These are phyloP conservation scores for Leccinum subfulvum DNA, from an alignment of 1,284 basidiomycete species.

Conservation along the genomic window DNA sequence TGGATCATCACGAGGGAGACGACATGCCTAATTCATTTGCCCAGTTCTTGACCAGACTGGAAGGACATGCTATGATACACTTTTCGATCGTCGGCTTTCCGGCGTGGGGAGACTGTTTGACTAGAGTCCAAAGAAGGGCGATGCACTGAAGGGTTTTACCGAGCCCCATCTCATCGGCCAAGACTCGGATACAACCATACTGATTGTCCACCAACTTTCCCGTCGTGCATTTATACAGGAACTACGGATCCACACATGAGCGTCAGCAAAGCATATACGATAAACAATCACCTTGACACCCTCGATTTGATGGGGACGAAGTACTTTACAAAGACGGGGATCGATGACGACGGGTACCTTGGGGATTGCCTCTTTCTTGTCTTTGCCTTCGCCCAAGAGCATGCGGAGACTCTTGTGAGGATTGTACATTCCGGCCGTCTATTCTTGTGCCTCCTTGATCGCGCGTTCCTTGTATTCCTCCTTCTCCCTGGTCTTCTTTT, in stretches of 20 bases:
- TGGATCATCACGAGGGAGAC: conserved; percentile 1
- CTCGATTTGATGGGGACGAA: conserved; percentile 97
- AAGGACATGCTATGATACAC: conserved; percentile 96
- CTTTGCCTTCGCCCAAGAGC: conserved; percentile 76
- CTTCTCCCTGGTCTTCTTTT: conserved; percentile 66
- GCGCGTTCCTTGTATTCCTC: conserved; percentile 67
- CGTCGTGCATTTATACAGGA: conserved; percentile 92
- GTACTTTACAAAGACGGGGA: conserved; percentile 80
- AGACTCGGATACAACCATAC: conserved; percentile 96
- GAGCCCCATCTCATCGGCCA: conserved; percentile 99
- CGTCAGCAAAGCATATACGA: not conserved
- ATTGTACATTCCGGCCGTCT: conserved; percentile 71
- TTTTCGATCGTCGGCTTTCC: conserved; percentile 90
- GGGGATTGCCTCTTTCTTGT: conserved; percentile 62
- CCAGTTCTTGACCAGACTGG: conserved; percentile 97
- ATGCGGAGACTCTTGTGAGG: conserved; percentile 90
- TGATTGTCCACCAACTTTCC: conserved; percentile 91
- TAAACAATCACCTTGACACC: conserved; percentile 80
- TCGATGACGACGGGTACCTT: conserved; percentile 98
- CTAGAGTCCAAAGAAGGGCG: conserved; percentile 91
- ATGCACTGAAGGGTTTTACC: conserved; percentile 98
- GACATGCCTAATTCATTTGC: conserved; percentile 87
- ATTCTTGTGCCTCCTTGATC: conserved; percentile 64
- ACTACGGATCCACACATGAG: conserved; percentile 47
- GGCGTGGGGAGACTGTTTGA: conserved; percentile 92